Conservation (phyloP, 495 filamentous ascomycete species). For the Penicillium bialowiezense region DNA sequence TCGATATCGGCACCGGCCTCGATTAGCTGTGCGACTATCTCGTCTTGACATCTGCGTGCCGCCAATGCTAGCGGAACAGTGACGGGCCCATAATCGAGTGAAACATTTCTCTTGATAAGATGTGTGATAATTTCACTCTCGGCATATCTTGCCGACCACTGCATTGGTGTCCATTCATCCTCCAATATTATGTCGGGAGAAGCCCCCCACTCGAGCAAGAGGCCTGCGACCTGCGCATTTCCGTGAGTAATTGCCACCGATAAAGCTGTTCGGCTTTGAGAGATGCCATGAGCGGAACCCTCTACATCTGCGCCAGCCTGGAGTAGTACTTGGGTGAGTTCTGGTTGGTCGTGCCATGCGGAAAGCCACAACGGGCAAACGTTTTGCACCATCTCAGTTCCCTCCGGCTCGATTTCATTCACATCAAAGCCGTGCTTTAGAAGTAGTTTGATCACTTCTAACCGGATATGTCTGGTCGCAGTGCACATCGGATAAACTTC, state of each 20-base stretch:
- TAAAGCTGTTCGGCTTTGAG: not conserved
- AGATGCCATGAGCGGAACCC: not conserved
- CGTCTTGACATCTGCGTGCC: not conserved
- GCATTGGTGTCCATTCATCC: not conserved
- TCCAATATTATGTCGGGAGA: not conserved
- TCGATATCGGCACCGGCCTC: slow-evolving; percentile 6
- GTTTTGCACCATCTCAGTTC: too few species aligned
- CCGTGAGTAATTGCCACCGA: slow-evolving; percentile 1
- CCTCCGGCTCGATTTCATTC: not conserved
- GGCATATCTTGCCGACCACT: not conserved
- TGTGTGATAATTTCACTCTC: not conserved
- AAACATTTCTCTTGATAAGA: not conserved
- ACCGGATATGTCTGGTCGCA: not conserved
- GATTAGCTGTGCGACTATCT: not conserved
- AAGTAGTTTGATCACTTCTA: not conserved
- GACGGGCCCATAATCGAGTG: not conserved
- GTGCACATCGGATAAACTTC: not conserved
- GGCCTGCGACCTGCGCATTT: not conserved
- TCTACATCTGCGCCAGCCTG: slow-evolving; percentile 8
- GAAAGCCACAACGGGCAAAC: not conserved
- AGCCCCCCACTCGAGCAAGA: slow-evolving; percentile 5
- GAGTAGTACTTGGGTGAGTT: not conserved
- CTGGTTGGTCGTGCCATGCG: not conserved
- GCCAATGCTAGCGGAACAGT: slow-evolving; percentile 2
- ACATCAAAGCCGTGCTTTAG: not conserved